Evolutionary conservation across 2,329 filamentous ascomycete species (phyloP).

Genomic region (Tolypocladium inflatum): DNA sequence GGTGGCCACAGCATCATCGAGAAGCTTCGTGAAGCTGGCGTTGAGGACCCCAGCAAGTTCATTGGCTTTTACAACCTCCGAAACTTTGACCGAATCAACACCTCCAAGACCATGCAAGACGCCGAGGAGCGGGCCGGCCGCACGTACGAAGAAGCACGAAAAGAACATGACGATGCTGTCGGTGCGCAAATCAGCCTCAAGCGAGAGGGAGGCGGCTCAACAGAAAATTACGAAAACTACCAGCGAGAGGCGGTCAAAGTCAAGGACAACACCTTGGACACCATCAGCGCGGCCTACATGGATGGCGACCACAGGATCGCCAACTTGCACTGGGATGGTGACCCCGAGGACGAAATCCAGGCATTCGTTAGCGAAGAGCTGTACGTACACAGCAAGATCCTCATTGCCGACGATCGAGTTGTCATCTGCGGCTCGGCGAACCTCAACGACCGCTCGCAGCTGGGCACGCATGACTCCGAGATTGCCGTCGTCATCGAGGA

Average conservation of each 20-base stretch:
- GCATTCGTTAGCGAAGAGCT: constrained; percentile 44
- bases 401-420: constrained; percentile 73
- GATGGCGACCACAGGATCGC: constrained; percentile 62
- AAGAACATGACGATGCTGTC: too few relatives aligned
- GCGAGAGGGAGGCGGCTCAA: too few relatives aligned
- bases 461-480: constrained; percentile 78
- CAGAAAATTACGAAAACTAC: too few relatives aligned
- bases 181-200: too few relatives aligned
- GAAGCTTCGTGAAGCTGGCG: constrained; percentile 55
- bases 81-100: constrained; percentile 78
- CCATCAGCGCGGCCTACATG: constrained; percentile 77
- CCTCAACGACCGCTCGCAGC: constrained; percentile 58
- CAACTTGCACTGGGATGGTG: constrained; percentile 38
- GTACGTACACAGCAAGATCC: constrained; percentile 57
- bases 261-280: constrained; percentile 56
- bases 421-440: constrained; percentile 69
- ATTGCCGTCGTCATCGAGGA: constrained; percentile 87
- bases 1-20: constrained; percentile 73
- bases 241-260: constrained; percentile 23
- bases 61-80: constrained; percentile 80
- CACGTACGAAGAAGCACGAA: too few relatives aligned
- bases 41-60: constrained; percentile 60
- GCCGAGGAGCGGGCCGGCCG: constrained; percentile 36
- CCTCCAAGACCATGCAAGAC: constrained; percentile 47
- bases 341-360: too few relatives aligned